These are phyloP conservation scores for Picea sitchensis DNA, from an alignment of 75 land plant genomes.

Conservation along the genomic window DNA sequence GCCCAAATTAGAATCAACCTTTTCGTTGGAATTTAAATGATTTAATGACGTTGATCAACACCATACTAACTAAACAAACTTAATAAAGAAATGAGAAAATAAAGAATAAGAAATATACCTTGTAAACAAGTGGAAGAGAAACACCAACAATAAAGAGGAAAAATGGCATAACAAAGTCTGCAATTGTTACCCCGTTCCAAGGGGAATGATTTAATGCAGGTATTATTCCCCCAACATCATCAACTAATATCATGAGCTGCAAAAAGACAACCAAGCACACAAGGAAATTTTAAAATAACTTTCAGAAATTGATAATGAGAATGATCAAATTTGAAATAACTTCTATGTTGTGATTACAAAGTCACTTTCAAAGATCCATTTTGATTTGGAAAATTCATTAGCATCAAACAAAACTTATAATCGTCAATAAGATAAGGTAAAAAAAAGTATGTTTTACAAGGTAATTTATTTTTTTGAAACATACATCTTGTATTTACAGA, in stretches of 20 bases:
- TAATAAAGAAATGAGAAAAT: background rate
- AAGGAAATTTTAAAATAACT: background rate
- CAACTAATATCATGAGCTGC: conserved; percentile 50
- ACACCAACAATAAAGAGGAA: conserved; percentile 69
- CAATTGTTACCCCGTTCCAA: conserved; percentile 66
- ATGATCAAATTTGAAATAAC: background rate
- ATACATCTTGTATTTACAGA: no score
- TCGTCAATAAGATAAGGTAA: no score
- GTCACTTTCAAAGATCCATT: no score
- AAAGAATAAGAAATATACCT: conserved; percentile 29
- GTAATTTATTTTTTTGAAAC: no score
- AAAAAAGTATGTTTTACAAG: no score
- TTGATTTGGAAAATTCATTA: no score
- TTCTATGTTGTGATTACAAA: background rate
- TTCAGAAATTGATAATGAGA: background rate
- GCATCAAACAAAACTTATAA: no score
- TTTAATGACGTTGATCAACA: background rate
- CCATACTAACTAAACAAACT: background rate
- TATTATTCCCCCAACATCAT: conserved; percentile 37
- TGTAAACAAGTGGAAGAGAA: conserved; percentile 51
- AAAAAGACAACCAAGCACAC: background rate
- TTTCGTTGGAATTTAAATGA: background rate
- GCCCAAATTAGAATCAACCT: background rate
- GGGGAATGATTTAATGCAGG: conserved; percentile 49
- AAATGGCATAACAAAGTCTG: conserved; percentile 74